Conservation (phyloP, 176 grass and related monocot genomes). For the Rhynchospora breviuscula region DNA sequence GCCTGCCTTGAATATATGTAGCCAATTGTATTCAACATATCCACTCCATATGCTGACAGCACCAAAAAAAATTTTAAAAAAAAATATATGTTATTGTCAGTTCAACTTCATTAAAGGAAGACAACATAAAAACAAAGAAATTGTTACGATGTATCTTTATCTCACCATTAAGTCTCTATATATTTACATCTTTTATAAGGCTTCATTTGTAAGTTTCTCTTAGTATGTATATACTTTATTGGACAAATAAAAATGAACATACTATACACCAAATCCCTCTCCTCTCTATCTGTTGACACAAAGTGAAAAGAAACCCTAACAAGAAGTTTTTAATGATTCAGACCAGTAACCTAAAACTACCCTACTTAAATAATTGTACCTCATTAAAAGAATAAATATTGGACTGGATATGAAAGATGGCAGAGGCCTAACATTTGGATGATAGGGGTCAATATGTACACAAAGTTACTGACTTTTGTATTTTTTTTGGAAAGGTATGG, state of each 20-base stretch:
- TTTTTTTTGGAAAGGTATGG: background rate
- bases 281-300: no score
- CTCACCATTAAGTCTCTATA: no score
- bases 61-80: conserved; percentile 18
- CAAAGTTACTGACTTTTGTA: background rate
- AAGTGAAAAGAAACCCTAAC: no score
- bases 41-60: conserved; percentile 78
- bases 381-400: background rate
- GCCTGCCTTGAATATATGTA: conserved; percentile 95
- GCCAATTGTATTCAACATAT: conserved; percentile 93
- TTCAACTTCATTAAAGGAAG: conserved; percentile 15
- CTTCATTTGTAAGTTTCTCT: no score
- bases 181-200: no score
- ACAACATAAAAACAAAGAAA: conserved; percentile 14
- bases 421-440: background rate
- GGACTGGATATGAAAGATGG: background rate
- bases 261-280: no score
- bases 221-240: no score
- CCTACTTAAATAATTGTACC: background rate
- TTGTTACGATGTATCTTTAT: no score
- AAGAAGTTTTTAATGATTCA: background rate
- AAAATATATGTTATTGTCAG: conserved; percentile 8
- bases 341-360: conserved; percentile 1
- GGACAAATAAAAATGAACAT: no score
- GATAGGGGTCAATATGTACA: background rate